These are phyloP conservation scores for Ammopiptanthus mongolicus DNA, from an alignment of 306 rosid genomes.

Conservation along the genomic window DNA sequence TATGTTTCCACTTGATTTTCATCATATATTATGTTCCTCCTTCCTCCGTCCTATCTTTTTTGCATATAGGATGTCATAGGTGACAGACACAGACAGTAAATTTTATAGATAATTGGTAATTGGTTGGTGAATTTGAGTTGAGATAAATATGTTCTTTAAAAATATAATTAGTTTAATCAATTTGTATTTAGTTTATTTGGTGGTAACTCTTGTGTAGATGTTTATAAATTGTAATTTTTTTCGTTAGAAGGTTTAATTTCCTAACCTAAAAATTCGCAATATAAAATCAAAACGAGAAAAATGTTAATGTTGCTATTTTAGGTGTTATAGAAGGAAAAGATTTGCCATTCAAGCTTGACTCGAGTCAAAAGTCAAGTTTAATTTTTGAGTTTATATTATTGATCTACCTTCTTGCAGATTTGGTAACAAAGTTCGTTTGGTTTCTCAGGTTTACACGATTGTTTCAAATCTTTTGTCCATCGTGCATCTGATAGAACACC, in stretches of 20 bases:
- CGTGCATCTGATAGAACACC: constrained; percentile 64
- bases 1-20: constrained; percentile 29
- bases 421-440: constrained; percentile 27
- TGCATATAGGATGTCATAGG: not conserved
- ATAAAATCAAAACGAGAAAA: not conserved
- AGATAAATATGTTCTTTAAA: not conserved
- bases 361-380: too few relatives aligned
- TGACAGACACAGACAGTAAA: not conserved
- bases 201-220: not conserved
- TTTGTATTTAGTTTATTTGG: constrained; percentile 4
- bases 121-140: constrained; percentile 5
- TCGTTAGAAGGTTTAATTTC: not conserved
- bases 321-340: not conserved
- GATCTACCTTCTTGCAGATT: not conserved
- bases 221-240: not conserved
- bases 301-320: not conserved
- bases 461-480: constrained; percentile 43
- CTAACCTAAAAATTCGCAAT: not conserved
- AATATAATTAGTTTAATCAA: not conserved
- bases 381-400: not conserved
- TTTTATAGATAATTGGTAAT: not conserved
- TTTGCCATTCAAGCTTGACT: not conserved
- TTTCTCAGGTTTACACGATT: constrained; percentile 57
- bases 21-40: not conserved
- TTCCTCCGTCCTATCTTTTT: not conserved